A percentile compares a stretch with the other conserved stretches of the same genome.
Evolutionary conservation across 345 rosid species (phyloP).

Genomic region (Eutrema japonicum): DNA sequence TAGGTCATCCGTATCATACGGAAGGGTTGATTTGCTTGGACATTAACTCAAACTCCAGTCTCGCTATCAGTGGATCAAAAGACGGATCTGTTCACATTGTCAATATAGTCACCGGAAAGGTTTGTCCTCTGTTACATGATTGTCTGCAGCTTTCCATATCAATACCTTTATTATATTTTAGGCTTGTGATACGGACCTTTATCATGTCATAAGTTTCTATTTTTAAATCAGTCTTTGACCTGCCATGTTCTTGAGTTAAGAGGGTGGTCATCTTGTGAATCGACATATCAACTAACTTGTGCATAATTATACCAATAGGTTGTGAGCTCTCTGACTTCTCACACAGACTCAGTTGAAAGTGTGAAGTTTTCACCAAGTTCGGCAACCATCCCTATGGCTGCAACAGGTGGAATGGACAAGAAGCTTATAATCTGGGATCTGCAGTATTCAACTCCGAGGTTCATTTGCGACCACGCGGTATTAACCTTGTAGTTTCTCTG

Average conservation of each 20-base stretch:
- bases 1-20: conserved; percentile 89
- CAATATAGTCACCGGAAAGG: conserved; percentile 83
- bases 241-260: no score
- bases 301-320: conserved; percentile 56
- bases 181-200: no score
- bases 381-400: conserved; percentile 61
- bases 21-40: conserved; percentile 81
- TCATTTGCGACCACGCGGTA: conserved; percentile 79
- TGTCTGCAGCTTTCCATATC: no score
- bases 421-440: conserved; percentile 89
- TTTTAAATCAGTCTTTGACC: no score
- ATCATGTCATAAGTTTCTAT: no score
- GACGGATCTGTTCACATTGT: conserved; percentile 83
- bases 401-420: conserved; percentile 85
- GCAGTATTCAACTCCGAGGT: conserved; percentile 69
- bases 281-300: conserved; percentile 1
- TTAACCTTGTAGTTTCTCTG: conserved; percentile 18
- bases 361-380: conserved; percentile 67
- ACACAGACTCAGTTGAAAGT: conserved; percentile 75
- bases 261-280: no score
- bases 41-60: conserved; percentile 73
- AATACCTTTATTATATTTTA: no score
- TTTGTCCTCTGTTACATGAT: conserved; percentile 28
- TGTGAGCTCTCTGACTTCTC: conserved; percentile 68
- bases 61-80: conserved; percentile 79